phyloP scores from a whole-genome alignment of 2,329 filamentous ascomycete genomes.

The Diaporthe citri region DNA sequence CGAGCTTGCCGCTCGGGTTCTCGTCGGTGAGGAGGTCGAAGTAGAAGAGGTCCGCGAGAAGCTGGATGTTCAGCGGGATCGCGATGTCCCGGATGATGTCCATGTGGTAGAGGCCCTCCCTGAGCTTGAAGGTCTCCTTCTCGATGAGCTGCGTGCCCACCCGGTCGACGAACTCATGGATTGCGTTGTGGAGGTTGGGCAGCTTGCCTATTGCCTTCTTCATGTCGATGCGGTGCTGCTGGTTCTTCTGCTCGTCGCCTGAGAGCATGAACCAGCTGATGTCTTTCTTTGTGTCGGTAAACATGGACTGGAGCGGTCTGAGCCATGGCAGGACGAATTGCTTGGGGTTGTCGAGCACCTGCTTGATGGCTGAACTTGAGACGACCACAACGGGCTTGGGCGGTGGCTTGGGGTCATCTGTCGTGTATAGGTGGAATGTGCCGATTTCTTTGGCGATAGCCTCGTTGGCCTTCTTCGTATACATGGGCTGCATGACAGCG shows the following conservation, averaged over 20 bases:
- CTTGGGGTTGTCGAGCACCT: slow-evolving; percentile 44
- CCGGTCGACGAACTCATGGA: slow-evolving; percentile 50
- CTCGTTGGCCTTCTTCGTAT: slow-evolving; percentile 56
- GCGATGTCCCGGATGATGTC: slow-evolving; percentile 66
- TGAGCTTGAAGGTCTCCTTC: slow-evolving; percentile 53
- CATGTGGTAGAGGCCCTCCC: slow-evolving; percentile 54
- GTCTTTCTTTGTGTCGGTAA: slow-evolving; percentile 52
- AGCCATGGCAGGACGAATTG: slow-evolving; percentile 53
- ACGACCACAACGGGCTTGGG: slow-evolving; percentile 44
- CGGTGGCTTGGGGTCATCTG: slow-evolving; percentile 53
- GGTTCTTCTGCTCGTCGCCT: slow-evolving; percentile 51
- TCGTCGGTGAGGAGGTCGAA: slow-evolving; percentile 68
- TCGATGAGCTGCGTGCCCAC: slow-evolving; percentile 55
- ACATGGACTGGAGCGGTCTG: slow-evolving; percentile 48
- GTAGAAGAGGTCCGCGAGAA: slow-evolving; percentile 69
- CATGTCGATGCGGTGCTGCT: slow-evolving; percentile 48
- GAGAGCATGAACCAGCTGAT: slow-evolving; percentile 55
- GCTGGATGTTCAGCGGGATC: slow-evolving; percentile 68
- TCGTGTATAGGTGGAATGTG: slow-evolving; percentile 51
- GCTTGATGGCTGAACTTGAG: slow-evolving; percentile 14
- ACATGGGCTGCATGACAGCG: slow-evolving; percentile 60
- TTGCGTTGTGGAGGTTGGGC: slow-evolving; percentile 42
- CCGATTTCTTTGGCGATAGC: slow-evolving; percentile 55
- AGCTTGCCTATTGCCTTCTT: slow-evolving; percentile 51
- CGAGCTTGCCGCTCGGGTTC: slow-evolving; percentile 63